Evolutionary conservation across 1,284 basidiomycete species (phyloP).

Genomic region (Boletus semigastroideus): DNA sequence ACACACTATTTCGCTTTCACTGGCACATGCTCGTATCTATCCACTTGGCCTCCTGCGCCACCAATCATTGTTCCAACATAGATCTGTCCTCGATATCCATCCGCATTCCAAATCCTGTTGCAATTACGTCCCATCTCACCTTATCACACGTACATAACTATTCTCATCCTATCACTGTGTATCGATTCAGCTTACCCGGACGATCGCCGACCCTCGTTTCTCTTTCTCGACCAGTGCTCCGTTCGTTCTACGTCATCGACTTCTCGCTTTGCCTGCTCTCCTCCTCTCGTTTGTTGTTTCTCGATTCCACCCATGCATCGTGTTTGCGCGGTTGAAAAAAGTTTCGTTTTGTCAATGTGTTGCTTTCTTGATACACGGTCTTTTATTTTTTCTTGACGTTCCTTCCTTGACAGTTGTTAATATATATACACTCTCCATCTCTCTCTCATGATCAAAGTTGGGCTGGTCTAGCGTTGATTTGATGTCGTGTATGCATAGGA

Average conservation of each 20-base stretch:
- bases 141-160: conserved; percentile 27
- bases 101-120: conserved; percentile 18
- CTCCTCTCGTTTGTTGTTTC: conserved; percentile 19
- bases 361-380: conserved; percentile 19
- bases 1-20: conserved; percentile 24
- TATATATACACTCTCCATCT: conserved; percentile 1
- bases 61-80: conserved; percentile 23
- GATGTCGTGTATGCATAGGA: conserved; percentile 3
- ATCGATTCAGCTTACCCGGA: conserved; percentile 23
- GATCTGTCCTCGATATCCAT: conserved; percentile 24
- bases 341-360: conserved; percentile 23
- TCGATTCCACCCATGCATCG: conserved; percentile 4
- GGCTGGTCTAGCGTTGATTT: conserved; percentile 20
- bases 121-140: conserved; percentile 12
- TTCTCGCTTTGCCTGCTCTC: conserved; percentile 21
- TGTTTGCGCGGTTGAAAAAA: background rate
- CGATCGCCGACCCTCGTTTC: conserved; percentile 5
- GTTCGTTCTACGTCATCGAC: conserved; percentile 7
- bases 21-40: conserved; percentile 29
- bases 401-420: conserved; percentile 5
- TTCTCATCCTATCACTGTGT: conserved; percentile 25
- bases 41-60: conserved; percentile 12
- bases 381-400: conserved; percentile 23
- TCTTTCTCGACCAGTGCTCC: conserved; percentile 21
- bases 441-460: conserved; percentile 13